Evolutionary conservation across 805 yeast genomes (phyloP), one percentile per base, ranked within the genome.

Genomic region (Peterozyma xylosa): DNA sequence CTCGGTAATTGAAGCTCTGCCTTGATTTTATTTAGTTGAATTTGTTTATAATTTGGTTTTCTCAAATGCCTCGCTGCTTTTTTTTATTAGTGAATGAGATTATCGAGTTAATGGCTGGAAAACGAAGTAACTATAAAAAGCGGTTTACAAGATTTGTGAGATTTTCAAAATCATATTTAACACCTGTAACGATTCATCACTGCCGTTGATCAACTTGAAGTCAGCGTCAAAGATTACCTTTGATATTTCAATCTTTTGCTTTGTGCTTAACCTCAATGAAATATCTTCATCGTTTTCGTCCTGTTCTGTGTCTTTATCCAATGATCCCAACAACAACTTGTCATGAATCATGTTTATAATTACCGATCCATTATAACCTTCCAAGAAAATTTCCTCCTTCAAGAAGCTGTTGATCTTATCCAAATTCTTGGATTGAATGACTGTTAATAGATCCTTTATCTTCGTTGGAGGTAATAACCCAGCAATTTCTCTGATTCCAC

Each of bases 131-230:
- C 30, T 32, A 9, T 29, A 17, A 9, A 21, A 21, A 13, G 27
- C 15, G 17, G 21, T 21, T 33, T 51, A 57, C 37, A 67, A 52
- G 30, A 63, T 50, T 45, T 65, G 62, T 4, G 83, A 70, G n/a
- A 82, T 63, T 49, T 76, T 70, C 10, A 74, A 55, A 30, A 78
- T 53, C 51, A 88, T 68, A 53, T 86, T 84, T 51, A 91, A 70
- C 17, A 93, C 55, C 53, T 86, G 96, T 29, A 91, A 66, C 47
- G 85, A 87, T 59, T 91, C 99, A 54, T 89, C 95, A 3, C 96
- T 78, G 13, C 99, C 99, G 56, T 80, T 87, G 43, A 80, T 74
- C 43, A 91, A 67, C 42, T 80, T 74, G 41, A 77, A 74, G 59
- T 91, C 98, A 0, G 87, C 73, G 37, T 80, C 83, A 53, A 89